These are phyloP conservation scores for Paracorniculantispora psalliotae DNA, from an alignment of 2,329 filamentous ascomycete genomes.

Conservation along the genomic window DNA sequence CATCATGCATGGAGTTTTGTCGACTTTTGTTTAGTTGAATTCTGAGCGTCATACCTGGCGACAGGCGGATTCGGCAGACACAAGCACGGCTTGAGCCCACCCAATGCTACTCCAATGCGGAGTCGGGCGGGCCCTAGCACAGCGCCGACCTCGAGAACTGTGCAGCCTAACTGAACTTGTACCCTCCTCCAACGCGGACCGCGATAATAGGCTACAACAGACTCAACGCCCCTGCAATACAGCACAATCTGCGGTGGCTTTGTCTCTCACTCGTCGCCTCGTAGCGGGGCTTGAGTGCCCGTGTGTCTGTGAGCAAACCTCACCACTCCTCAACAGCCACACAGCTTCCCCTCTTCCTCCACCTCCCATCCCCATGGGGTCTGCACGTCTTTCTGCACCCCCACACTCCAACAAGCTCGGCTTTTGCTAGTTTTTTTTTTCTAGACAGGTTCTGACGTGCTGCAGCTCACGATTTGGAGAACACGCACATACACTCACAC, in stretches of 20 bases:
- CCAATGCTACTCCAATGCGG: slow-evolving; percentile 34
- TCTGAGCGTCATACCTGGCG: not conserved
- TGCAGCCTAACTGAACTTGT: not conserved
- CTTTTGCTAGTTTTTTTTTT: slow-evolving; percentile 8
- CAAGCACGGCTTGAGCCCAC: not conserved
- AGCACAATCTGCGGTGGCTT: not conserved
- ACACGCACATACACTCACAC: too few species aligned
- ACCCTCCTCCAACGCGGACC: not conserved
- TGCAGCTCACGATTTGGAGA: slow-evolving; percentile 11
- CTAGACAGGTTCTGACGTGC: not conserved
- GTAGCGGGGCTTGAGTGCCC: not conserved
- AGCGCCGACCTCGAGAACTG: too few species aligned
- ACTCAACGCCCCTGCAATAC: not conserved
- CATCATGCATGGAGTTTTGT: too few species aligned
- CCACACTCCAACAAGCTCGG: slow-evolving; percentile 14
- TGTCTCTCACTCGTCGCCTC: not conserved
- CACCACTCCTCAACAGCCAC: slow-evolving; percentile 1
- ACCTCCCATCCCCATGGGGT: slow-evolving; percentile 12
- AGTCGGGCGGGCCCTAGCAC: slow-evolving; percentile 24
- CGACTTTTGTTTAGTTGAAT: too few species aligned
- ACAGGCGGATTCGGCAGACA: not conserved
- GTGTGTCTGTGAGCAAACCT: not conserved
- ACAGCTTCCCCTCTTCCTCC: slow-evolving; percentile 12
- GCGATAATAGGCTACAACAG: not conserved
- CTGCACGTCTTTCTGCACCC: slow-evolving; percentile 8